Evolutionary conservation across 257 asterid species (phyloP), one percentile per base, ranked within the genome.

Genomic region (Rhazya stricta): DNA sequence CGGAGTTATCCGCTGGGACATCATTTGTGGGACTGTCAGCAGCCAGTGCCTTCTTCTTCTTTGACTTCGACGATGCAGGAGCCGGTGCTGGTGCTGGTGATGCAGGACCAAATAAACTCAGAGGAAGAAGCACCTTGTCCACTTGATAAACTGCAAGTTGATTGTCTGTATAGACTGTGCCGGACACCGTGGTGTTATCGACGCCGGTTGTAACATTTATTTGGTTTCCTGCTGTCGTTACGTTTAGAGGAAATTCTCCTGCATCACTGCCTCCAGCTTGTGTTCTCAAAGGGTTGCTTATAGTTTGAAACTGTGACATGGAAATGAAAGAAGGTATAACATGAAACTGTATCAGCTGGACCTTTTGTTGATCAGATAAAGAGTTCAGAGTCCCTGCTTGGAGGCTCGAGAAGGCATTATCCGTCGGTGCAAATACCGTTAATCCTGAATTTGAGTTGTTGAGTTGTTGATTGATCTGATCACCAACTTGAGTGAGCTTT

Each of bases 161-260:
- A 67, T 50, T 71, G 57, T 94, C 96, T 1, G 91, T 76, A 74
- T 90, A 94, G 5, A 94, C 65, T 5, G 96, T 81, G 81, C 90
- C 87, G 9, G 80, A 81, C 57, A 94, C 89, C 8, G 96, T 86
- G 78, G 96, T 90, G 1, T 86, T 85, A 66, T 82, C 80, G 0
- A 94, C 91, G 0, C 98, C 98, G 57, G 96, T 94, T 39, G 96
- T 83, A 30, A 94, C 74, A 62, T 94, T 94, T 34, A 94, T 97
- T 71, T 89, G 96, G 74, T 84, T 94, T 45, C 91, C 96, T 8
- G 89, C 70, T 56, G 96, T 88, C 1, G 96, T 94, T 27, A 93
- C 90, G 72, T 93, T 93, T 51, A 93, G 66, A 0, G 91, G 94
- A 78, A 91, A 93, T 11, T 84, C 78, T 0, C 93, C 88, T 30